Base-by-base conservation (phyloP, 768 basidiomycete species). In the Russula ochroleuca region DNA sequence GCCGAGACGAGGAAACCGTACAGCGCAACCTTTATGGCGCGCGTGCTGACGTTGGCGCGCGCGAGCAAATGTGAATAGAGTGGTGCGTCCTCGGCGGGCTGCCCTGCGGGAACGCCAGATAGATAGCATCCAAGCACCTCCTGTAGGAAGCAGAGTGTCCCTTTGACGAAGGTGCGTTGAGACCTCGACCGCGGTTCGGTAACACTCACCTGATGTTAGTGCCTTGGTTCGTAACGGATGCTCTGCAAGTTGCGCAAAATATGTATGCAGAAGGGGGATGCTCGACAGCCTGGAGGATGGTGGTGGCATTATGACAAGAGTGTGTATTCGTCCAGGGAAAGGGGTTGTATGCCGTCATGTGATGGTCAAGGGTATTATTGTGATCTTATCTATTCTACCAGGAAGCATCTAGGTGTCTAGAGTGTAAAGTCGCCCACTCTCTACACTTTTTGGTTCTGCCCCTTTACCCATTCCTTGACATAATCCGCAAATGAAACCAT, bases 401-500 rank as follows among this genome's bases (percentile, higher is more conserved):
- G 45, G 38, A 47, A 45, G 45, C 35, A 52, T 59, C 61, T 59
- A 45, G 17, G 37, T 19, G 37, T 57, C 11, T 33, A 25, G 23
- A 17, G 40, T 50, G 28, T 7, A 2, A 35, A 35, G 35, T 1
- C 3, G 1, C 10, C 2, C 23, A 23, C 5, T 17, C 54, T 45
- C 33, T 51, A 60, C 47, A 49, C 53, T 33, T 55, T 50, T 48
- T 68, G 17, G 38, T 51, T 45, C 7, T 35, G 6, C 35, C 31
- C 49, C 71, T 85, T 85, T n/a, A 85, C 80, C 85, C 92, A 94
- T 61, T 78, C 81, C 75, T 94, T 96, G 67, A 98, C 94, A 72
- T 94, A 94, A 77, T 98, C 95, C 21, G 95, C 94, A 67, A 98
- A 88, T 23, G 92, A 94, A 69, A 98, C 96, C 96, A 99, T 99